These are phyloP conservation scores for Bruguiera parviflora DNA, from an alignment of 345 rosid species.

Conservation along the genomic window DNA sequence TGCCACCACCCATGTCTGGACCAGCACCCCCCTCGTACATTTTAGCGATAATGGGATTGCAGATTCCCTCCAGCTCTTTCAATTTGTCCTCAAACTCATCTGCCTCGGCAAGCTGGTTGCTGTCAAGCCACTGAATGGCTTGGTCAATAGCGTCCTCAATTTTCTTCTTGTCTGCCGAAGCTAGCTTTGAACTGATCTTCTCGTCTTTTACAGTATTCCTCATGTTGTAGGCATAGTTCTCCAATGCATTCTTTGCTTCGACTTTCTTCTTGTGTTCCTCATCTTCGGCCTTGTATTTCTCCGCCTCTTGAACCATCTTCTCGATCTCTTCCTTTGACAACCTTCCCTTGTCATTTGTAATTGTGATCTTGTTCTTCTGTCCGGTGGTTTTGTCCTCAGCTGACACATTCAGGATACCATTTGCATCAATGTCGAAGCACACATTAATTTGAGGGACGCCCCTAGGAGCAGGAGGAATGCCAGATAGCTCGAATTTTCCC, in stretches of 20 bases:
- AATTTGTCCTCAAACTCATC: constrained; percentile 28
- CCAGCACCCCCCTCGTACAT: constrained; percentile 26
- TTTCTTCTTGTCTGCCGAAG: constrained; percentile 18
- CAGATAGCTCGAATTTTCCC: constrained; percentile 23
- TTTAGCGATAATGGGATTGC: constrained; percentile 28
- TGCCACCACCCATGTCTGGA: constrained; percentile 18
- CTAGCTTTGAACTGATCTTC: constrained; percentile 22
- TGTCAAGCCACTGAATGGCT: constrained; percentile 22
- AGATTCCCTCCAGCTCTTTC: constrained; percentile 26
- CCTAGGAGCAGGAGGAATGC: constrained; percentile 29
- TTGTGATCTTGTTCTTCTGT: constrained; percentile 30
- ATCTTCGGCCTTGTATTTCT: constrained; percentile 27
- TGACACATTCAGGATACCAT: constrained; percentile 26
- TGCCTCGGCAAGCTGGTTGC: constrained; percentile 24
- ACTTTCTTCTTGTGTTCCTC: constrained; percentile 27
- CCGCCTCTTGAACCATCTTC: constrained; percentile 30
- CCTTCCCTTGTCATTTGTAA: constrained; percentile 30
- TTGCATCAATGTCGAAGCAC: constrained; percentile 23
- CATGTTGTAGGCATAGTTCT: constrained; percentile 28
- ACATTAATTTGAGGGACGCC: constrained; percentile 22
- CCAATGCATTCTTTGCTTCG: constrained; percentile 21
- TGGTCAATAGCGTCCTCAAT: constrained; percentile 23
- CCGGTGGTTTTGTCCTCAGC: constrained; percentile 29
- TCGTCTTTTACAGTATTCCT: constrained; percentile 22
- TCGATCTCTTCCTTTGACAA: constrained; percentile 29